Evolutionary conservation across 2,329 filamentous ascomycete species (phyloP).

Genomic region (Calonectria hawksworthii): DNA sequence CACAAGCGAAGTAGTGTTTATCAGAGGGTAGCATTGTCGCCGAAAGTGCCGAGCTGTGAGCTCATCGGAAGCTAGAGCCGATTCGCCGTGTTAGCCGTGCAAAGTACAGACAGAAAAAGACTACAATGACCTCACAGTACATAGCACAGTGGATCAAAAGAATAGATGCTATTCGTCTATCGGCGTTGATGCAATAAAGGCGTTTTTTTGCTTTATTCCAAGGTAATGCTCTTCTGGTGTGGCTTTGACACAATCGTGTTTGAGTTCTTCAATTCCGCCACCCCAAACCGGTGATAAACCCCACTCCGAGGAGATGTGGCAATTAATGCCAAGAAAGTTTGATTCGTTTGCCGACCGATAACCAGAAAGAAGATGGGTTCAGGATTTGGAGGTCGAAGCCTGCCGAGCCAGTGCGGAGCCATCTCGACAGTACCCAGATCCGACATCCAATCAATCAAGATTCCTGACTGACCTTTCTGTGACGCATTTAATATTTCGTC

Average conservation of each 20-base stretch:
- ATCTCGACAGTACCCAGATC: background rate
- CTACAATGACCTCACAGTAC: background rate
- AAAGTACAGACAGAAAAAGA: background rate
- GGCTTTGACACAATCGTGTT: background rate
- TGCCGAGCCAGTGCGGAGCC: background rate
- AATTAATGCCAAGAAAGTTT: background rate
- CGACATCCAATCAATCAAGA: background rate
- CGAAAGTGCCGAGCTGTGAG: background rate
- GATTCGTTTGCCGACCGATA: background rate
- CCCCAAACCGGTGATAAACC: background rate
- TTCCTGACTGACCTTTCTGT: background rate
- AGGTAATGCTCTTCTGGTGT: background rate
- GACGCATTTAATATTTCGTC: background rate
- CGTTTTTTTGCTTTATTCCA: background rate
- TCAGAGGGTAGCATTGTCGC: background rate
- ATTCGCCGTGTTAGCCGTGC: background rate
- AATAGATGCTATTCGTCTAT: background rate
- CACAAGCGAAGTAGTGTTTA: background rate
- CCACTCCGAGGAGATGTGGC: background rate
- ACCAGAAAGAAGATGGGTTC: background rate
- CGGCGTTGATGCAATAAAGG: background rate
- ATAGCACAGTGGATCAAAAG: background rate
- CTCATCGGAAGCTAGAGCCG: background rate
- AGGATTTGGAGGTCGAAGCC: background rate
- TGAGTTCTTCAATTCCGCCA: background rate